These are phyloP conservation scores for Blastosporella zonata DNA, from an alignment of 1,284 basidiomycete genomes.

Conservation along the genomic window DNA sequence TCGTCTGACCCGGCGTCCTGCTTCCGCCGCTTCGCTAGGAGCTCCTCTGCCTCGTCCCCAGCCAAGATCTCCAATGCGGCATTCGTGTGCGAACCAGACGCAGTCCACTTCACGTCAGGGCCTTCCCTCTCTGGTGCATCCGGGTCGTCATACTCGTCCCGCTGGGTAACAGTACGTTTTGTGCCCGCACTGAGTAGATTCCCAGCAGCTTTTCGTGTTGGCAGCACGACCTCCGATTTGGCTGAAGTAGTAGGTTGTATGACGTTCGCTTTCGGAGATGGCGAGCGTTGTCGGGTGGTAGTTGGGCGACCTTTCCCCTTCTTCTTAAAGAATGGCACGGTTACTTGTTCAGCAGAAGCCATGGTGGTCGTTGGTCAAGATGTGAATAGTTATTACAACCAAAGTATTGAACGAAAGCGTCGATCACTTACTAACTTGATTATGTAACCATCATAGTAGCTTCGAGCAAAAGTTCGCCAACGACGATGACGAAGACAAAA, in stretches of 20 bases:
- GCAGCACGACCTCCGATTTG: conserved; percentile 73
- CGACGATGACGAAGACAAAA: background rate
- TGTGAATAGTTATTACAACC: background rate
- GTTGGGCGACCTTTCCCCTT: conserved; percentile 77
- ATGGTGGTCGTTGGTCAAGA: conserved; percentile 24
- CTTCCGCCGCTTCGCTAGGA: conserved; percentile 62
- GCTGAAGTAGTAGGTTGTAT: conserved; percentile 31
- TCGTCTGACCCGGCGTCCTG: conserved; percentile 55
- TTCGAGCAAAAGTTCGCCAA: background rate
- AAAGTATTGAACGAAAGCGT: background rate
- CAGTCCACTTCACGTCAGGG: conserved; percentile 78
- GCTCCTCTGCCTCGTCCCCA: conserved; percentile 75
- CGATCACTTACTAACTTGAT: conserved; percentile 10
- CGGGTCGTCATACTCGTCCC: conserved; percentile 45
- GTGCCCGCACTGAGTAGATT: conserved; percentile 84
- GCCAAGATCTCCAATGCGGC: conserved; percentile 70
- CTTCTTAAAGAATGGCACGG: conserved; percentile 86
- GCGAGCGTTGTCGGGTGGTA: conserved; percentile 67
- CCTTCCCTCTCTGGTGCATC: conserved; percentile 53
- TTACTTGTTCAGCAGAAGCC: conserved; percentile 42
- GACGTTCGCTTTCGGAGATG: conserved; percentile 48
- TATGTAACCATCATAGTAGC: conserved; percentile 5
- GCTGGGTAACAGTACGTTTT: conserved; percentile 68
- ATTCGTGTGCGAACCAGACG: conserved; percentile 64
- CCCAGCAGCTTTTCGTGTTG: conserved; percentile 59